A percentile compares a stretch with the other conserved stretches of the same genome.
Conservation (phyloP, 768 basidiomycete species). For the Suillus tomentosus region DNA sequence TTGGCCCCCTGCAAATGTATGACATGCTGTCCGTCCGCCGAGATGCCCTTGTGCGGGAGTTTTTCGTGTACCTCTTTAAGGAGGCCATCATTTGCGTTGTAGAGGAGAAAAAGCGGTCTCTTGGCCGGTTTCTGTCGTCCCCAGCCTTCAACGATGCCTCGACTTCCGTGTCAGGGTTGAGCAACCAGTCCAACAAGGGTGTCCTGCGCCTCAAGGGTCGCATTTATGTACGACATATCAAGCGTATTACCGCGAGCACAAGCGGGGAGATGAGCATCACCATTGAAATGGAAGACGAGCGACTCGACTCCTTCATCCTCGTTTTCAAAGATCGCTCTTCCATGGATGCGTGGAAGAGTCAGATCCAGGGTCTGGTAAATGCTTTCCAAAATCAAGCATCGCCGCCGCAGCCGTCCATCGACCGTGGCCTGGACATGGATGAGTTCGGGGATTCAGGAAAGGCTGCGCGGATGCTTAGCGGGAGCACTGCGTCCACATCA, state of each 20-base stretch:
- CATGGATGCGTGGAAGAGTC: constrained; percentile 85
- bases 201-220: constrained; percentile 91
- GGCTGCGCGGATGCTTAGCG: constrained; percentile 79
- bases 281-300: constrained; percentile 97
- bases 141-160: constrained; percentile 55
- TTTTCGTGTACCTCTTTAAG: constrained; percentile 95
- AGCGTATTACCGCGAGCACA: constrained; percentile 80
- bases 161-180: constrained; percentile 39
- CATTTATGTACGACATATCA: constrained; percentile 95
- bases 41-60: constrained; percentile 88
- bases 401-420: constrained; percentile 34
- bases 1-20: constrained; percentile 90
- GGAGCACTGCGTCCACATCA: constrained; percentile 63
- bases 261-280: constrained; percentile 89
- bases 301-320: constrained; percentile 91
- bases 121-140: constrained; percentile 74
- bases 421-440: constrained; percentile 57
- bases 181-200: constrained; percentile 48
- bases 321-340: constrained; percentile 91
- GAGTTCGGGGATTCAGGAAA: constrained; percentile 80
- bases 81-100: constrained; percentile 98
- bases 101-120: constrained; percentile 88
- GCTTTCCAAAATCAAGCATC: constrained; percentile 63
- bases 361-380: constrained; percentile 77
- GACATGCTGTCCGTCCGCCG: constrained; percentile 88